Percentiles rank a stretch among this genome's conserved stretches.
These are phyloP conservation scores for Trichoderma sp. DNA, from an alignment of 2,329 filamentous ascomycete species.

Conservation along the genomic window DNA sequence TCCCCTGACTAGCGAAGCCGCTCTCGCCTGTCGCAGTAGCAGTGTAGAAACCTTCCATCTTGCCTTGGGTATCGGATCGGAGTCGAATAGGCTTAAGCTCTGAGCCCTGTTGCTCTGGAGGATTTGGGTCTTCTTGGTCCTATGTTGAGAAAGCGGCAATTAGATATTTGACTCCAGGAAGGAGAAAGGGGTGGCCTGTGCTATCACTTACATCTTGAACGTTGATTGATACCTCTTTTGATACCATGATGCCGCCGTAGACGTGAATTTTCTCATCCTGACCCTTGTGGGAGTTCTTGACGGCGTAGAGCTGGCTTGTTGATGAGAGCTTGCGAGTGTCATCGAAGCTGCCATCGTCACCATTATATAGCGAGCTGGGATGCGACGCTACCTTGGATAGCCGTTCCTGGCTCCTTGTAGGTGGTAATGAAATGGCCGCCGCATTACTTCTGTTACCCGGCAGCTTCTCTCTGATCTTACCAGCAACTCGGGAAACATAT, in stretches of 20 bases:
- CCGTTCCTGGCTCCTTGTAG: slow-evolving; percentile 29
- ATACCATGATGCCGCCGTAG: slow-evolving; percentile 64
- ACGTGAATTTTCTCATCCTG: slow-evolving; percentile 13
- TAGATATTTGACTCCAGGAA: neutral
- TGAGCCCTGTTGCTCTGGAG: neutral
- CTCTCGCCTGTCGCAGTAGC: slow-evolving; percentile 29
- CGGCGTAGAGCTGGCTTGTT: neutral
- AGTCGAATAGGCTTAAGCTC: neutral
- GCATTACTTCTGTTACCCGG: neutral
- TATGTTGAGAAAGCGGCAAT: neutral
- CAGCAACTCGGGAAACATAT: neutral
- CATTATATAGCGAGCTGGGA: slow-evolving; percentile 19
- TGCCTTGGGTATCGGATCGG: neutral
- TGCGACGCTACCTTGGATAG: slow-evolving; percentile 20
- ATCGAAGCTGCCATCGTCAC: slow-evolving; percentile 29
- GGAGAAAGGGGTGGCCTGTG: neutral
- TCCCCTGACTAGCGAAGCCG: neutral
- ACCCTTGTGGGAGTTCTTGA: neutral
- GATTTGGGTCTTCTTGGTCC: neutral
- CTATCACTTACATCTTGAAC: slow-evolving; percentile 35
- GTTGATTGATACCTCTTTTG: slow-evolving; percentile 64
- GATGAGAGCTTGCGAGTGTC: slow-evolving; percentile 15
- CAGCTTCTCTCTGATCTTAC: neutral
- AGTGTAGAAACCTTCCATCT: slow-evolving; percentile 22
- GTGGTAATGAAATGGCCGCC: slow-evolving; percentile 5